Percentiles rank a stretch among this genome's conserved stretches.
Conservation (phyloP, 257 asterid species). For the Coffea canephora region DNA sequence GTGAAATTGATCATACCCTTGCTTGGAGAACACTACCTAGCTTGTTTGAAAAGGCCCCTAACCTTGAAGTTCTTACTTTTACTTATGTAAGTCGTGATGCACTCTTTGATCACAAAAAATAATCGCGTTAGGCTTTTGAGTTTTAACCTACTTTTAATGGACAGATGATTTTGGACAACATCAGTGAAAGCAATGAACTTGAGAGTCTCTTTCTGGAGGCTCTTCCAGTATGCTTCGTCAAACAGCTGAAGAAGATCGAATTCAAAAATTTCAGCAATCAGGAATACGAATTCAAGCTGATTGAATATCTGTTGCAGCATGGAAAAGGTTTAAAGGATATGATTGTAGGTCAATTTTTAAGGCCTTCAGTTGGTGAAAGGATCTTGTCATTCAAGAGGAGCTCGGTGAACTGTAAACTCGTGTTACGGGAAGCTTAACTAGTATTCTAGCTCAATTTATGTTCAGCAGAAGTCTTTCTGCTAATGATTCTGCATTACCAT, state of each 20-base stretch:
- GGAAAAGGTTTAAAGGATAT: not conserved
- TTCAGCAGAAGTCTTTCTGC: too few relatives aligned
- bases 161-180: not conserved
- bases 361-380: not conserved
- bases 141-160: not conserved
- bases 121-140: not conserved
- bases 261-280: not conserved
- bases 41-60: conserved; percentile 3
- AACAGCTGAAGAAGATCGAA: not conserved
- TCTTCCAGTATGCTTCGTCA: not conserved
- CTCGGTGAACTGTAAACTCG: not conserved
- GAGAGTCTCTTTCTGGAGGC: not conserved
- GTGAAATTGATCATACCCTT: not conserved
- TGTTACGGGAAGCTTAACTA: not conserved
- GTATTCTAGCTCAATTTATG: not conserved
- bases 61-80: not conserved
- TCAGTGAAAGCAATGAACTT: not conserved
- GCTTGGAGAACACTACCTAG: not conserved
- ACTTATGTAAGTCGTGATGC: not conserved
- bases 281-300: not conserved
- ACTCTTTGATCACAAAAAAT: not conserved
- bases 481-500: too few relatives aligned
- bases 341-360: not conserved
- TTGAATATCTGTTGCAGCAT: conserved; percentile 1
- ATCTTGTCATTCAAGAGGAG: not conserved